A percentile compares a stretch with the other conserved stretches of the same genome.
Evolutionary conservation across 257 asterid species (phyloP).

Genomic region (Marsdenia floribunda): DNA sequence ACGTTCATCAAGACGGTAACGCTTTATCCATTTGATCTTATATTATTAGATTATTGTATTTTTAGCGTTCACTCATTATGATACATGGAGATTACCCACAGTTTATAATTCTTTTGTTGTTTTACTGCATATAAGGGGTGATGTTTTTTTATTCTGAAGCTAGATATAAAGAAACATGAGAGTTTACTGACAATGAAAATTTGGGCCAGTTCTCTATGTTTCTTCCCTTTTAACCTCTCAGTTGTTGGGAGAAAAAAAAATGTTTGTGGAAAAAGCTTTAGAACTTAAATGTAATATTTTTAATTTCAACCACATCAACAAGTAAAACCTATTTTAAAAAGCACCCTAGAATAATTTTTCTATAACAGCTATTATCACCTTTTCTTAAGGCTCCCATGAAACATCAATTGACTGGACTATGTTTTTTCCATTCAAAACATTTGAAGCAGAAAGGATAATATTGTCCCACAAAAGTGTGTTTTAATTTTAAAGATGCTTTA

Average conservation of each 20-base stretch:
- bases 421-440: too few species aligned
- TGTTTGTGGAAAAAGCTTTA: too few species aligned
- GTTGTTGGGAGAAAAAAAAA: too few species aligned
- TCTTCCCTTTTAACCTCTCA: too few species aligned
- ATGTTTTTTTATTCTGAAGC: background rate
- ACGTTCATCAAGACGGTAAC: constrained; percentile 71
- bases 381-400: background rate
- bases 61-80: background rate
- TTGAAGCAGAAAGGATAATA: background rate
- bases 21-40: background rate
- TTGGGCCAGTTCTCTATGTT: background rate
- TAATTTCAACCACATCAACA: too few species aligned
- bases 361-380: too few species aligned
- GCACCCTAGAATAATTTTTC: too few species aligned
- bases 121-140: background rate
- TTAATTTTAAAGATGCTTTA: background rate
- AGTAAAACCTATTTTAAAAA: too few species aligned
- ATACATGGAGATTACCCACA: background rate
- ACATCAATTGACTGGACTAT: background rate
- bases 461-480: background rate
- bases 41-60: background rate
- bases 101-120: background rate
- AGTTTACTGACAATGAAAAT: background rate
- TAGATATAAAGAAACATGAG: background rate
- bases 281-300: too few species aligned